Percentiles rank a stretch among this genome's conserved stretches.
These are phyloP conservation scores for Casaregolazyma lundiana DNA, from an alignment of 1,139 yeast species.

Conservation along the genomic window DNA sequence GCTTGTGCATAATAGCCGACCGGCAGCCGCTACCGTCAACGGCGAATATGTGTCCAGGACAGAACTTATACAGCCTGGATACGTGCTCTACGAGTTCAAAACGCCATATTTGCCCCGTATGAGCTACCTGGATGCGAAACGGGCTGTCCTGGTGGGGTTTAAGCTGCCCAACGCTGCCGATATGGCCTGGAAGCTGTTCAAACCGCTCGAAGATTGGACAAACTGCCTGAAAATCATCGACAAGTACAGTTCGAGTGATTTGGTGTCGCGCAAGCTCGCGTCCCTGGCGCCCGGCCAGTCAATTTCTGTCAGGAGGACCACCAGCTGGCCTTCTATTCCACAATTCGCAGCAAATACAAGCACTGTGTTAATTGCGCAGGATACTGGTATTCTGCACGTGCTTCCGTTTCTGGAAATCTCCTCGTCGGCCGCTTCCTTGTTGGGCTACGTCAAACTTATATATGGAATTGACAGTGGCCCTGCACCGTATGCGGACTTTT, in stretches of 20 bases:
- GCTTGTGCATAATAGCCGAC: background rate
- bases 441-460: background rate
- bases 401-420: background rate
- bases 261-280: constrained; percentile 2
- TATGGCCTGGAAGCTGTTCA: background rate
- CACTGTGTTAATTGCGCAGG: background rate
- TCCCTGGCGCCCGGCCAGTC: constrained; percentile 1
- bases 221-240: background rate
- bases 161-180: background rate
- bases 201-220: background rate
- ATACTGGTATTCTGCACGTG: background rate
- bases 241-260: background rate
- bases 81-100: background rate
- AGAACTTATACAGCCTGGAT: background rate
- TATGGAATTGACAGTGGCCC: background rate
- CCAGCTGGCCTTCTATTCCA: background rate
- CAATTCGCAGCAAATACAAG: background rate
- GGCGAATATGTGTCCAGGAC: background rate
- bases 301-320: background rate
- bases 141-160: background rate
- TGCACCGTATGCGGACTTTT: background rate
- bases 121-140: background rate
- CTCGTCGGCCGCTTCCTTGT: background rate
- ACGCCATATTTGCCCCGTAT: background rate
- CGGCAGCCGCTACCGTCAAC: background rate